These are phyloP conservation scores for Phalaenopsis hybrid DNA, from an alignment of 116 monocot genomes.

Conservation along the genomic window DNA sequence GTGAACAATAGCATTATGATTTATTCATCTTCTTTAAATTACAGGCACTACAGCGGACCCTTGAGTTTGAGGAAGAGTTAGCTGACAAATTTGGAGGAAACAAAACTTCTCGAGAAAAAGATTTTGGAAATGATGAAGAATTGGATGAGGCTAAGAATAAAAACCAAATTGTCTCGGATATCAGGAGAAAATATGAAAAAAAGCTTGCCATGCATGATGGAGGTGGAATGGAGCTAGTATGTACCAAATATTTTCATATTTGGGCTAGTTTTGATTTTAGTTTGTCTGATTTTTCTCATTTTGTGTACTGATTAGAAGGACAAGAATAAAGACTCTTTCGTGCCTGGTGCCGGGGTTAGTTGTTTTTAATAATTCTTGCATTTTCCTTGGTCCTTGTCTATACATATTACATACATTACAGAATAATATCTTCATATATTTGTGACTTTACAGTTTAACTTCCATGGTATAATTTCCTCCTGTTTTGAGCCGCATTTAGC, in stretches of 20 bases:
- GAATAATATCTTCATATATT: background rate
- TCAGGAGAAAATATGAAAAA: constrained; percentile 88
- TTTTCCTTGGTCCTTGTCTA: background rate
- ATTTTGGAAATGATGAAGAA: constrained; percentile 59
- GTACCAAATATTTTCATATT: constrained; percentile 1
- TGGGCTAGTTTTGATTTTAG: background rate
- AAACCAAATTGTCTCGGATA: constrained; percentile 74
- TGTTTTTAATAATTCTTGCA: background rate
- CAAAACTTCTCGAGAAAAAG: constrained; percentile 37
- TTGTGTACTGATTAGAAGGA: constrained; percentile 43
- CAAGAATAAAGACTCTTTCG: constrained; percentile 57
- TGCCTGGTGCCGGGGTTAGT: constrained; percentile 76
- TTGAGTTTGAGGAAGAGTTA: constrained; percentile 97
- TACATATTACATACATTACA: background rate
- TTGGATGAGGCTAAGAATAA: constrained; percentile 40
- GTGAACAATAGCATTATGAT: background rate
- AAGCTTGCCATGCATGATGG: constrained; percentile 50
- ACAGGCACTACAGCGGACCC: constrained; percentile 88
- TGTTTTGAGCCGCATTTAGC: constrained; percentile 88
- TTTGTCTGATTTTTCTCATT: constrained; percentile 14
- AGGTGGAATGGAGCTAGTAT: constrained; percentile 57
- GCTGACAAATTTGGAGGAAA: constrained; percentile 87
- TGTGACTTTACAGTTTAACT: constrained; percentile 75
- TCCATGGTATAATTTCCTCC: constrained; percentile 94
- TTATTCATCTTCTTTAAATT: constrained; percentile 9